Percentiles rank a stretch among this genome's conserved stretches.
Conservation (phyloP, 768 basidiomycete genomes). For the Russula olivacea region DNA sequence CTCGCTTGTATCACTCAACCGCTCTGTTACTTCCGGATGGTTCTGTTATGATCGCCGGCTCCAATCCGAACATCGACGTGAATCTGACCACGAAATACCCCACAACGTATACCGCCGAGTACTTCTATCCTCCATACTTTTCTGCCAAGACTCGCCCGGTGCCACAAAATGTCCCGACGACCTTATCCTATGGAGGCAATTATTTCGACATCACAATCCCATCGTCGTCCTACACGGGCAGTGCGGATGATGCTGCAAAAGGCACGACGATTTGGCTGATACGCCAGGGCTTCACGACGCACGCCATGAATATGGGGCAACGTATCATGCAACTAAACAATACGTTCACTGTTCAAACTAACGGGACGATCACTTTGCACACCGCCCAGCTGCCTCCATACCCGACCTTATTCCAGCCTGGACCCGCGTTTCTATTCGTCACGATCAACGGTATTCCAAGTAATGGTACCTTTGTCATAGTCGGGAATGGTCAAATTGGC, state of each 20-base stretch:
- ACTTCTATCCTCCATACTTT: slow-evolving; percentile 53
- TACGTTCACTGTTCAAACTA: slow-evolving; percentile 71
- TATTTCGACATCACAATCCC: slow-evolving; percentile 72
- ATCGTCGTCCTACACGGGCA: slow-evolving; percentile 56
- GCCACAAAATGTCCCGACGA: slow-evolving; percentile 57
- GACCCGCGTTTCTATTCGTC: slow-evolving; percentile 79
- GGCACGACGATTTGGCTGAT: slow-evolving; percentile 71
- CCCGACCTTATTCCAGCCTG: slow-evolving; percentile 80
- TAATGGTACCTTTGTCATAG: slow-evolving; percentile 49
- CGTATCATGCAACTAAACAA: slow-evolving; percentile 76
- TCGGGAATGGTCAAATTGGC: slow-evolving; percentile 74
- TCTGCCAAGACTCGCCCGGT: slow-evolving; percentile 59
- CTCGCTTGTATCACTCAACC: slow-evolving; percentile 87
- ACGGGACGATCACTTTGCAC: slow-evolving; percentile 72
- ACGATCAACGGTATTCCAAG: slow-evolving; percentile 54
- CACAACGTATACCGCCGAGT: slow-evolving; percentile 61
- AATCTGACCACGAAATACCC: slow-evolving; percentile 54
- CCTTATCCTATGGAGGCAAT: slow-evolving; percentile 32
- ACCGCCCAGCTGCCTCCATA: slow-evolving; percentile 80
- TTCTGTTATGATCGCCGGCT: slow-evolving; percentile 82
- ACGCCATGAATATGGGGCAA: slow-evolving; percentile 86
- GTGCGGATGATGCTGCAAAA: slow-evolving; percentile 60
- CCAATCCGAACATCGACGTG: slow-evolving; percentile 88
- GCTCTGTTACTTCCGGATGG: slow-evolving; percentile 84
- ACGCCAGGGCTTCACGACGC: slow-evolving; percentile 81